Evolutionary conservation across 371 early-diverging fungal genomes (phyloP), one percentile per base, ranked within the genome.

Genomic region (Synchytrium microbalum): DNA sequence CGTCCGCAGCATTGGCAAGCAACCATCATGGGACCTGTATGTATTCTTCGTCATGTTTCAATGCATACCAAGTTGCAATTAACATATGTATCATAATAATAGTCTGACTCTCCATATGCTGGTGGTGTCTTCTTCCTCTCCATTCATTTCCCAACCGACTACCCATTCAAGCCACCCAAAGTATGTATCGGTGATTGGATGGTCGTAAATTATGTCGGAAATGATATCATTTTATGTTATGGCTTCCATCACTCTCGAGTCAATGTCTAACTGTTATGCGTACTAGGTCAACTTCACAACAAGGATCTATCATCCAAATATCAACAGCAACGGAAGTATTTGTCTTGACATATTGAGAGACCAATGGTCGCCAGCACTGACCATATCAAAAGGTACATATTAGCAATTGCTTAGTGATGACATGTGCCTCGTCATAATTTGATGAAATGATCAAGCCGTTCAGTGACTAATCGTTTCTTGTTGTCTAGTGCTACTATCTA

Each of bases 91-190:
- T 59, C 56, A 14, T 3, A 23, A 26, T 56, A 10, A 14, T 53
- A 75, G 77, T 60, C 72, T 30, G 79, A 79, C 68, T 75, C 79
- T 67, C 79, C 85, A 30, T 88, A 84, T 68, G 61, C 65, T 46
- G 84, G 84, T 3, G 99, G 99, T 69, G 92, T 95, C 58, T 99
- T 98, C 81, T 96, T 99, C 85, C 84, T 99, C 64, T 83, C 90
- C 58, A 98, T 99, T 76, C 93, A 92, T 74, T 96, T 99, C 83
- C 98, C 99, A 38, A 91, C 93, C 38, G 99, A 98, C 77, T 99
- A 99, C 73, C 99, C 99, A 55, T 99, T 98, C 87, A 97, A 96
- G 85, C 97, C 99, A 58, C 99, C 99, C 71, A 94, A 95, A 88
- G 86, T 84, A 74, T 59, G 26, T 32, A 27, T 32, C 46, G 27